These are phyloP conservation scores for Monosporascus ibericus DNA, from an alignment of 2,329 filamentous ascomycete species.

Conservation along the genomic window DNA sequence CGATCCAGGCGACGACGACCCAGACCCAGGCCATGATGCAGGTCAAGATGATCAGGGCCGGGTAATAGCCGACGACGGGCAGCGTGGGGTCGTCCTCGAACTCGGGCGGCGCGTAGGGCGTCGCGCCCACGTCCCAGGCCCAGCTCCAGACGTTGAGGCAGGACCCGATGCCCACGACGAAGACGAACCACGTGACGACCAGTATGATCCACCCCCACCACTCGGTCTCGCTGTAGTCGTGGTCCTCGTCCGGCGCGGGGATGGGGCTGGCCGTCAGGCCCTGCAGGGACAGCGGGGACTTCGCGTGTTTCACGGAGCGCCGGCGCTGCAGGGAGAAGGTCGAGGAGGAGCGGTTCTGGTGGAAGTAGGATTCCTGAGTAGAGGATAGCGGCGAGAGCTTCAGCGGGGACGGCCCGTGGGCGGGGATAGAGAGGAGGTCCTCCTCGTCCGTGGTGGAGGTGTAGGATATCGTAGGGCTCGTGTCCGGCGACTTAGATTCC, in stretches of 20 bases:
- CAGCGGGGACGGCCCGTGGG: slow-evolving; percentile 36
- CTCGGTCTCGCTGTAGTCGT: slow-evolving; percentile 92
- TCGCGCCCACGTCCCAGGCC: slow-evolving; percentile 98
- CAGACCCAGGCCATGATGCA: slow-evolving; percentile 98
- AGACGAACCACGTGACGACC: slow-evolving; percentile 87
- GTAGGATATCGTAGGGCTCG: slow-evolving; percentile 53
- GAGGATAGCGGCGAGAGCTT: slow-evolving; percentile 42
- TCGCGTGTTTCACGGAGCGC: slow-evolving; percentile 45
- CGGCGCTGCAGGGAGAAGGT: slow-evolving; percentile 34
- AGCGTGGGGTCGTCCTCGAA: slow-evolving; percentile 91
- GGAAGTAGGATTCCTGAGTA: slow-evolving; percentile 59
- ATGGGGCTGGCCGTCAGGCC: slow-evolving; percentile 45
- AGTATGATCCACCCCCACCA: slow-evolving; percentile 98
- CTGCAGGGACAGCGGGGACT: slow-evolving; percentile 54
- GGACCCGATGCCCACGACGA: slow-evolving; percentile 93
- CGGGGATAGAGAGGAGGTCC: slow-evolving; percentile 61
- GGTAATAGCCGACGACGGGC: slow-evolving; percentile 96
- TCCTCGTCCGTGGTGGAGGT: slow-evolving; percentile 81
- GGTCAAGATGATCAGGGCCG: slow-evolving; percentile 85
- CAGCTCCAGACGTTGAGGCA: slow-evolving; percentile 95
- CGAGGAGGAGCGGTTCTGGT: slow-evolving; percentile 11
- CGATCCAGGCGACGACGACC: slow-evolving; percentile 95
- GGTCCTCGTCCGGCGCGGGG: slow-evolving; percentile 49
- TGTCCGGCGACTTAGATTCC: slow-evolving; percentile 25
- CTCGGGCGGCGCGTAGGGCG: slow-evolving; percentile 90